Evolutionary conservation across 306 rosid species (phyloP).

Genomic region (Arachis stenosperma): DNA sequence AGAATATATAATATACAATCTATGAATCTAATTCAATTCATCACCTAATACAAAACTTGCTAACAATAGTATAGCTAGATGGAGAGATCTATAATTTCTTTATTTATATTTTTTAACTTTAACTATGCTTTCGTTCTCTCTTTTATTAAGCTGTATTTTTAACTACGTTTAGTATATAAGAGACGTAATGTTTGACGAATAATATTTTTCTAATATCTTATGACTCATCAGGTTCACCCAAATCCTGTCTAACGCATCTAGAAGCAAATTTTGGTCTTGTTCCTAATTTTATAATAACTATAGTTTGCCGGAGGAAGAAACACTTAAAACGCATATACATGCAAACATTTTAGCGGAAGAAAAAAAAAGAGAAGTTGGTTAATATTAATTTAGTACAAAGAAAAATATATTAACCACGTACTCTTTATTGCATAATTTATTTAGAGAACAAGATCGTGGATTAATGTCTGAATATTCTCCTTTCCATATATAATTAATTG

Average conservation of each 20-base stretch:
- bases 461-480: not conserved
- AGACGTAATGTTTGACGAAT: conserved; percentile 27
- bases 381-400: not conserved
- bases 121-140: not conserved
- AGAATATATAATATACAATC: too few relatives aligned
- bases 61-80: too few relatives aligned
- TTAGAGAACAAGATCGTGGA: not conserved
- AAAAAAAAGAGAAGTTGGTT: not conserved
- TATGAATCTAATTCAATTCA: too few relatives aligned
- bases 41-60: too few relatives aligned
- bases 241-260: not conserved
- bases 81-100: too few relatives aligned
- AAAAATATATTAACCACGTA: too few relatives aligned
- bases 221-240: conserved; percentile 8
- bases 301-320: not conserved
- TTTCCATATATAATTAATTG: not conserved
- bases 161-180: not conserved
- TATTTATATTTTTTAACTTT: not conserved
- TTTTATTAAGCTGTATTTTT: not conserved
- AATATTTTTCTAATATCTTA: not conserved
- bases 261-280: conserved; percentile 10
- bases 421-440: not conserved
- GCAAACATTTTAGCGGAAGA: too few relatives aligned
- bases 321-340: not conserved
- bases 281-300: not conserved